Evolutionary conservation across 169 alveolate species (phyloP).

Genomic region (Babesia ovata): DNA sequence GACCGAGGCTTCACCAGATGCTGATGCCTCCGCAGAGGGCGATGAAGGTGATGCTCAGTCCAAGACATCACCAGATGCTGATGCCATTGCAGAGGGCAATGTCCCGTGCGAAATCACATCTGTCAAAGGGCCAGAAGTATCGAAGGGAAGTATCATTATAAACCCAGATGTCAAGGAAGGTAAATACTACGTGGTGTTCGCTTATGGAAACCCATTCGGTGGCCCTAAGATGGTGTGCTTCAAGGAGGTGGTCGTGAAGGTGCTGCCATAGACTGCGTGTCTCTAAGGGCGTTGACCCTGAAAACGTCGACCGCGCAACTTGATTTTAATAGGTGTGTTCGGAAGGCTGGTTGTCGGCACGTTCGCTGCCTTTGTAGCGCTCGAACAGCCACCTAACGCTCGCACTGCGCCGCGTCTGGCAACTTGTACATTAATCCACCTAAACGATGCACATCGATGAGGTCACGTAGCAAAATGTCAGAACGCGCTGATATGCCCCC

Average conservation of each 20-base stretch:
- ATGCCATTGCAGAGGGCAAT: too few relatives aligned
- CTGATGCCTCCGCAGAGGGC: too few relatives aligned
- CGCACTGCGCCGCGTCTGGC: neutral
- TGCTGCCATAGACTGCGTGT: slow-evolving; percentile 2
- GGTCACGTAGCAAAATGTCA: slow-evolving; percentile 14
- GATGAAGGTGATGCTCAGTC: too few relatives aligned
- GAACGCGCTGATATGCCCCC: slow-evolving; percentile 44
- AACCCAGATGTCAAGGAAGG: slow-evolving; percentile 32
- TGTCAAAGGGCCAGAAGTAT: neutral
- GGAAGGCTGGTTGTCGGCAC: neutral
- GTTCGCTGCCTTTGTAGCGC: too few relatives aligned
- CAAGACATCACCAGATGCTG: too few relatives aligned
- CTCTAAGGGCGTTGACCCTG: neutral
- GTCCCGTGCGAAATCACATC: too few relatives aligned
- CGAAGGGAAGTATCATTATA: slow-evolving; percentile 24
- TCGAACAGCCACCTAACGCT: neutral
- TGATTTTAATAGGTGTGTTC: too few relatives aligned
- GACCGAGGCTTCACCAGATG: too few relatives aligned
- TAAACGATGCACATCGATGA: neutral
- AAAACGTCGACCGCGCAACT: too few relatives aligned
- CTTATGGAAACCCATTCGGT: slow-evolving; percentile 56
- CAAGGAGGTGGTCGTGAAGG: slow-evolving; percentile 43
- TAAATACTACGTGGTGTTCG: slow-evolving; percentile 44
- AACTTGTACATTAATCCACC: neutral
- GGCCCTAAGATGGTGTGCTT: slow-evolving; percentile 5